phyloP scores from a whole-genome alignment of 225 moss, liverwort and hornwort genomes.

The Takakia lepidozioides region DNA sequence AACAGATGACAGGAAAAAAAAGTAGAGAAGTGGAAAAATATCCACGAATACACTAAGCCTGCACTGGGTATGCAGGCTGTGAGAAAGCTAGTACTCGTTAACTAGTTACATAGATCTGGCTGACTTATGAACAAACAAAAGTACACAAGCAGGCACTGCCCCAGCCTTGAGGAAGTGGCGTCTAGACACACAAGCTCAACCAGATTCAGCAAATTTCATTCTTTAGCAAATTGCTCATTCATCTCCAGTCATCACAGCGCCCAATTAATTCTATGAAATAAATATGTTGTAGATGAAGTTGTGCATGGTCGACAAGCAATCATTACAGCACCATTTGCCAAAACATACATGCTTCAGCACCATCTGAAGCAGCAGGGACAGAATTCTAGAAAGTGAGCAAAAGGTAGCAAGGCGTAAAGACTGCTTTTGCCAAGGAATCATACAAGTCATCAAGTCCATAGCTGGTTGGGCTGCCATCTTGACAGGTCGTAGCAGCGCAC shows the following conservation, averaged over 20 bases:
- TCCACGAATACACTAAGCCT: too few relatives aligned
- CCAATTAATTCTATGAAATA: not conserved
- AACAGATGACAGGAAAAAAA: not conserved
- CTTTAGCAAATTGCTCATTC: not conserved
- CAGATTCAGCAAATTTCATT: too few relatives aligned
- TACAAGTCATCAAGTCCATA: constrained; percentile 22
- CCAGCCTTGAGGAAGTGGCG: too few relatives aligned
- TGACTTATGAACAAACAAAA: too few relatives aligned
- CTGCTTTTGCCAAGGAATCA: constrained; percentile 3
- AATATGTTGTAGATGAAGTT: not conserved
- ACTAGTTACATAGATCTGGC: too few relatives aligned
- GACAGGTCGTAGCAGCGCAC: constrained; percentile 36
- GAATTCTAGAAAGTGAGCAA: not conserved
- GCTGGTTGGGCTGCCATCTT: constrained; percentile 41
- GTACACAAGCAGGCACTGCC: too few relatives aligned
- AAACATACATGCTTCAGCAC: not conserved
- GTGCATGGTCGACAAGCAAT: not conserved
- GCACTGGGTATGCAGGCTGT: too few relatives aligned
- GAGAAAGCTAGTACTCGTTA: too few relatives aligned
- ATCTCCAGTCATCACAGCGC: not conserved
- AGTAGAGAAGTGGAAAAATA: not conserved
- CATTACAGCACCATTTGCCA: not conserved
- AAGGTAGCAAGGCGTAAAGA: not conserved
- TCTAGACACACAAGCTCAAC: too few relatives aligned
- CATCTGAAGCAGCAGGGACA: not conserved